A percentile compares a stretch with the other conserved stretches of the same genome.
Conservation (phyloP, 306 rosid genomes). For the Quercus glauca region DNA sequence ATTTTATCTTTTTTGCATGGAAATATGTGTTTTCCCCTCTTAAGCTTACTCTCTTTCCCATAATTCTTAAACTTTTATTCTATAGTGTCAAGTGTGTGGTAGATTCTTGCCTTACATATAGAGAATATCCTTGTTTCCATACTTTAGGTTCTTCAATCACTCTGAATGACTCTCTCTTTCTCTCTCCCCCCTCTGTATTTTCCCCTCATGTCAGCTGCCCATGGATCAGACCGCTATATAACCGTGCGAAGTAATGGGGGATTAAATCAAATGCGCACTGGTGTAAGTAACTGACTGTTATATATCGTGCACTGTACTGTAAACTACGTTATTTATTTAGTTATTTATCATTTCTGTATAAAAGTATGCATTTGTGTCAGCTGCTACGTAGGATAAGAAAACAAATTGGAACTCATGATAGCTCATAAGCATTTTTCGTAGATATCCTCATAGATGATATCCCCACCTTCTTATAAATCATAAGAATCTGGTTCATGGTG, state of each 20-base stretch:
- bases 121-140: constrained; percentile 1
- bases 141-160: background rate
- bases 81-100: background rate
- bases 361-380: background rate
- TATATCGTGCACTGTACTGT: constrained; percentile 10
- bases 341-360: constrained; percentile 4
- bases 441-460: background rate
- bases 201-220: constrained; percentile 51
- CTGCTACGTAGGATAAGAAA: constrained; percentile 7
- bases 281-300: constrained; percentile 54
- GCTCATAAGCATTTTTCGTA: background rate
- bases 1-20: background rate
- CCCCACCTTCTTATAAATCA: background rate
- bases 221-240: constrained; percentile 55
- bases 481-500: background rate
- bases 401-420: background rate
- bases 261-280: constrained; percentile 95
- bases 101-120: constrained; percentile 1
- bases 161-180: background rate
- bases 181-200: constrained; percentile 1
- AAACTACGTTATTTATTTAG: background rate
- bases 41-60: background rate
- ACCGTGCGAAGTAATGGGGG: constrained; percentile 91
- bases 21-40: background rate
- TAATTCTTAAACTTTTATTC: background rate